phyloP scores from a whole-genome alignment of 768 basidiomycete species.

The Scleroderma bovista region DNA sequence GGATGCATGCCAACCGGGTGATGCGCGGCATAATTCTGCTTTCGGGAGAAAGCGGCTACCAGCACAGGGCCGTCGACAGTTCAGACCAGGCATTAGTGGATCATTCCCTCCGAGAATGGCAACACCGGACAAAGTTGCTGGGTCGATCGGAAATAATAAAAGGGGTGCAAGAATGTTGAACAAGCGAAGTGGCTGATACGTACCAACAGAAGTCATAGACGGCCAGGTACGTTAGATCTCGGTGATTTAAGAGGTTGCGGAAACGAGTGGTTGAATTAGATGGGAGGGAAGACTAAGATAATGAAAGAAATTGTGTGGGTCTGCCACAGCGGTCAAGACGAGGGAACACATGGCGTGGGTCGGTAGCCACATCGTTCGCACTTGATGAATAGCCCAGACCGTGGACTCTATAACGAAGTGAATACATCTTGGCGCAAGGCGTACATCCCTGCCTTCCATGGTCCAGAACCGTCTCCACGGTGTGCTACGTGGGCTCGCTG shows the following conservation, averaged over 20 bases:
- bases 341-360: too few species aligned
- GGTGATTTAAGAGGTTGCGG: background rate
- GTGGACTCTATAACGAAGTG: too few species aligned
- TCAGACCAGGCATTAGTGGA: too few species aligned
- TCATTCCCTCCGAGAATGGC: too few species aligned
- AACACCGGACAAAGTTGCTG: background rate
- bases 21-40: background rate
- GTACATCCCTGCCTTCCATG: too few species aligned
- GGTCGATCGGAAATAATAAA: background rate
- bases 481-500: background rate
- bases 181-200: background rate
- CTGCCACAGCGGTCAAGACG: background rate
- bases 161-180: background rate
- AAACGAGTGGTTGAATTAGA: background rate
- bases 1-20: background rate
- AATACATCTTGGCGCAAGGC: too few species aligned
- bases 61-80: too few species aligned
- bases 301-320: background rate
- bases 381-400: too few species aligned
- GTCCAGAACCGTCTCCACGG: too few species aligned
- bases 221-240: too few species aligned
- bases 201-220: background rate
- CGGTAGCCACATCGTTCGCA: too few species aligned
- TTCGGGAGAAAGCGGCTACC: too few species aligned
- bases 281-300: background rate